Base-by-base conservation (phyloP, 768 basidiomycete genomes). In the Kwoniella dendrophila region DNA sequence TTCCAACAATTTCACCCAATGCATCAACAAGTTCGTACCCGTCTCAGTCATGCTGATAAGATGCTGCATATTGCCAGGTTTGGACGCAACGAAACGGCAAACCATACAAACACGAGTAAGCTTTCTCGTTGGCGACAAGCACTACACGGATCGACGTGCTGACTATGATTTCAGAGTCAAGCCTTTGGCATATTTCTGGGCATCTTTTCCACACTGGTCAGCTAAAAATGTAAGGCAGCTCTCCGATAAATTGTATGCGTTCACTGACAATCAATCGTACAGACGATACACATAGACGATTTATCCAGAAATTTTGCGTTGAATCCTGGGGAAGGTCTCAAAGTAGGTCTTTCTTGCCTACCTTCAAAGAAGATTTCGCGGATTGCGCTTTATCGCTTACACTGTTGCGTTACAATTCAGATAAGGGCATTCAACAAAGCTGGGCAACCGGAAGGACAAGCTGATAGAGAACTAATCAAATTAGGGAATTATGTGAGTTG, bases 251-350 rank as follows among this genome's bases (percentile, higher is more conserved):
- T n/a, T n/a, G n/a, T n/a, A n/a, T n/a, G n/a, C n/a, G 33, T 44
- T 24, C 40, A n/a, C 32, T 47, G 32, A 12, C 52, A 56, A 48
- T 60, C 64, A 89, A 87, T 73, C 81, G 83, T 90, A 16, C 34
- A 92, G 75, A 92, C 91, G 0, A 86, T 95, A 40, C 91, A 94
- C 69, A 83, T 95, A 27, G 92, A 95, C 75, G 91, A 93, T 76
- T 82, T 95, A 85, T 85, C 87, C 59, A 85, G 90, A 16, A 93
- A 92, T 74, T 93, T 93, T 78, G 92, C 91, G 3, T 81, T 93
- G 62, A 93, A 95, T 72, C 90, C 90, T 0, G 83, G 82, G 44
- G 86, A 90, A 78, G 92, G 91, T 4, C 82, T 94, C 38, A 91
- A 90, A 78, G 75, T 74, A 48, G 40, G 66, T 43, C n/a, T 33